Base-by-base conservation (phyloP, 345 rosid genomes). In the Eucalyptus victrix region DNA sequence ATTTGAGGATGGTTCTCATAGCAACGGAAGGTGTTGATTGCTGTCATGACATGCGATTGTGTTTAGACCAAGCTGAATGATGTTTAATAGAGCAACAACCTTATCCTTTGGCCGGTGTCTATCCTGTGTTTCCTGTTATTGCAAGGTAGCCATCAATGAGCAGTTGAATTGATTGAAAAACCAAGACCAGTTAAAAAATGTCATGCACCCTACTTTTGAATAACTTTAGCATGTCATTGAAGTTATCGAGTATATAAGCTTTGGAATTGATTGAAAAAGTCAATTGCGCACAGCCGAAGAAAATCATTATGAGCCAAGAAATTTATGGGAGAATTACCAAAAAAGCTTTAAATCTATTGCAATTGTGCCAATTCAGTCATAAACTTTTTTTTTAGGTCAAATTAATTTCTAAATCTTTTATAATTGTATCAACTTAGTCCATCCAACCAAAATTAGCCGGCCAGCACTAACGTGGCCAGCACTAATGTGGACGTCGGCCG, bases 391-490 rank as follows among this genome's bases (percentile, higher is more conserved):
- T 50, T 15, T 1, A 1, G 0, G 18, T 0, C 7, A 50, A 50
- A 5, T 50, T 50, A 50, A 15, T 50, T 50, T 50, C 0, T 50
- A 15, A 50, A 49, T 15, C 7, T 49, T 49, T 49, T 49, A 49
- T 0, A 50, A 50, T 50, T 50, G 1, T 50, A 15, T 1, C 3
- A 50, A 49, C 15, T 15, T 0, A 5, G 7, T 49, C 0, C 3
- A 49, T 49, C 18, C 0, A 0, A 1, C 0, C 3, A 49, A 49
- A 49, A 49, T 49, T 49, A 49, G 7, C 51, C 0, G 6, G 5
- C 6, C 0, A 49, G 0, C 13, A 12, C 1, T 4, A 2, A 49
- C 5, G 0, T 49, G 50, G 50, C 16, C 0, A 14, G 1, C 2
- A 0, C 6, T 49, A 12, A 49, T 1, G 5, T 49, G 51, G 18